Conservation (phyloP, 208 protist species). For the Leptomonas pyrrhocoris region DNA sequence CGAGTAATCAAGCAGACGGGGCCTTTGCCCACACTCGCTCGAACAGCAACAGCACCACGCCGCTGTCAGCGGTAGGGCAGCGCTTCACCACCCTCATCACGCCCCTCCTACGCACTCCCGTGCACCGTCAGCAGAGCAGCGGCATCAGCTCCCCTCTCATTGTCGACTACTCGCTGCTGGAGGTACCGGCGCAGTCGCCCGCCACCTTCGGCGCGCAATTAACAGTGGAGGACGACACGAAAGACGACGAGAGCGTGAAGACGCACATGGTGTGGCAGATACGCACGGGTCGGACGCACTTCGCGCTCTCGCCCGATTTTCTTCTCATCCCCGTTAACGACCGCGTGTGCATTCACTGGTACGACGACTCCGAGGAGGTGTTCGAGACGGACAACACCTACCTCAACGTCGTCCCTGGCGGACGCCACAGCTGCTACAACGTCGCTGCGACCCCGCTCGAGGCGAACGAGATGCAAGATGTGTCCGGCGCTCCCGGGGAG, state of each 20-base stretch:
- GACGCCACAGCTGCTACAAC: conserved; percentile 33
- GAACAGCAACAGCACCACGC: not conserved
- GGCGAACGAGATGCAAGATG: conserved; percentile 9
- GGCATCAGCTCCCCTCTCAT: conserved; percentile 16
- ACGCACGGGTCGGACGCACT: not conserved
- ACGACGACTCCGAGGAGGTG: conserved; percentile 19
- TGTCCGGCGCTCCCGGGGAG: not conserved
- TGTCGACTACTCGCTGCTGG: conserved; percentile 13
- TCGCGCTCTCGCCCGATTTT: conserved; percentile 12
- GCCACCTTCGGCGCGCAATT: conserved; percentile 14
- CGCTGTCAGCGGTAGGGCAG: not conserved
- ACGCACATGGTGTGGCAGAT: conserved; percentile 27
- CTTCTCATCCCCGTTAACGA: conserved; percentile 20
- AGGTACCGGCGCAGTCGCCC: conserved; percentile 16
- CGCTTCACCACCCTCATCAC: conserved; percentile 1
- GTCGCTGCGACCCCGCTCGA: not conserved
- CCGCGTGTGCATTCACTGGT: conserved; percentile 32
- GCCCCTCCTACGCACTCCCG: conserved; percentile 16
- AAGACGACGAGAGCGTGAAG: not conserved
- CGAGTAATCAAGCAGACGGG: not conserved
- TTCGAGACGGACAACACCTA: conserved; percentile 40
- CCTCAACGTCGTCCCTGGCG: conserved; percentile 21
- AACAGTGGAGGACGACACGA: not conserved
- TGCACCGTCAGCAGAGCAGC: conserved; percentile 4
- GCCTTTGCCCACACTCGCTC: not conserved